These are phyloP conservation scores for Fragaria nilgerrensis DNA, from an alignment of 306 rosid genomes.

Conservation along the genomic window DNA sequence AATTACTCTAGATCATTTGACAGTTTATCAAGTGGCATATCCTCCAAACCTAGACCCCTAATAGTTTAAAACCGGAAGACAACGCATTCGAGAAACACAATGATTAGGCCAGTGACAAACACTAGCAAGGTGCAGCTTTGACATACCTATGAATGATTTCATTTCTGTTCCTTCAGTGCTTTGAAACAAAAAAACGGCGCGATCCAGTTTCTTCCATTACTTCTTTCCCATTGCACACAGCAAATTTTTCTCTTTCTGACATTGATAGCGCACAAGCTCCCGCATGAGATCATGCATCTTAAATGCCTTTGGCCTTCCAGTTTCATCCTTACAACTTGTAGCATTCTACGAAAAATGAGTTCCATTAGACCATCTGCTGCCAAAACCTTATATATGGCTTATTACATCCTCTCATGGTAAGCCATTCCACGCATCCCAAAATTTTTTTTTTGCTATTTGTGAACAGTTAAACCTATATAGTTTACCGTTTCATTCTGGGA, in stretches of 20 bases:
- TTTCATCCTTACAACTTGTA: background rate
- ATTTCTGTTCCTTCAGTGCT: background rate
- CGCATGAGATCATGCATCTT: background rate
- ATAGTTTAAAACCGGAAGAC: background rate
- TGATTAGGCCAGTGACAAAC: background rate
- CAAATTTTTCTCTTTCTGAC: background rate
- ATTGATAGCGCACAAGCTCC: background rate
- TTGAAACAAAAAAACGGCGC: background rate
- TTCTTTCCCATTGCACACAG: background rate
- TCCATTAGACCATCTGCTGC: too few relatives aligned
- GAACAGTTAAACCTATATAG: too few relatives aligned
- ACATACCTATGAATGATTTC: background rate
- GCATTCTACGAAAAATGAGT: too few relatives aligned
- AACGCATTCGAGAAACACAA: background rate
- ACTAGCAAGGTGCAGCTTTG: background rate
- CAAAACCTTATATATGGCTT: too few relatives aligned
- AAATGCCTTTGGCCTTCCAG: background rate
- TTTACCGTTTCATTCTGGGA: too few relatives aligned
- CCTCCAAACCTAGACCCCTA: background rate
- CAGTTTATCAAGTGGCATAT: background rate
- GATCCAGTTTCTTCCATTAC: background rate
- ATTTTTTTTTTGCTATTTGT: too few relatives aligned
- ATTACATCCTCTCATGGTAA: too few relatives aligned
- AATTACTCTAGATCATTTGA: background rate
- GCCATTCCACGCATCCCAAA: too few relatives aligned